Evolutionary conservation across 2,329 filamentous ascomycete genomes (phyloP), one percentile per base, ranked within the genome.

Genomic region (Paramyrothecium roridum): DNA sequence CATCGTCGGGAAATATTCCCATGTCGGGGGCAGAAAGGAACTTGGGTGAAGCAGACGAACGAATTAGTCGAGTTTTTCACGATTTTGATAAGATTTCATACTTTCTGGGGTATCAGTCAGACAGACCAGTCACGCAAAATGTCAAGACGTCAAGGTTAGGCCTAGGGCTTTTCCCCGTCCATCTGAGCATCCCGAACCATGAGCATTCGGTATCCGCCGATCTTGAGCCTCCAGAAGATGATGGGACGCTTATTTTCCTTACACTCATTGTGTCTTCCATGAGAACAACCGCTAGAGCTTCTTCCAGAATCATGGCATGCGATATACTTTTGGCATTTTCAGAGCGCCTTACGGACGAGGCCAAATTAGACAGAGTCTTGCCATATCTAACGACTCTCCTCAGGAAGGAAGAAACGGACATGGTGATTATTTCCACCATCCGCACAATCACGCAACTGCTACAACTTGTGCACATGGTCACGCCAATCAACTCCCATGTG

Each of bases 81-180:
- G 95, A 99, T 67, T 98, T 97, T 73, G 95, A 99, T 70, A 99
- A 98, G 71, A 96, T 99, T 52, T 92, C 93, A 0, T 96, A 96
- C 67, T 96, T 96, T 56, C 80, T 99, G 2, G 93, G 91, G 16
- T 91, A 91, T 57, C 82, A 84, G 26, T 78, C 86, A 47, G 79
- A 79, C 45, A 72, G 75, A 48, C 65, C 72, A 33, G 61, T 57
- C 3, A 61, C 65, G 2, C 66, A 71, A 16, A 61, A 67, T 12
- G 40, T 63, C 16, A 56, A 59, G n/a, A 55, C 62, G 7, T 66
- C 72, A 1, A 75, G 80, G 45, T 77, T 85, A 10, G 81, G 80
- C 2, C 73, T 86, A 19, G 80, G 81, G 2, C 78, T 91, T 21
- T 91, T 96, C 55, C 93, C 93, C 1, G 80, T 97, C 16, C 86